phyloP scores from a whole-genome alignment of 2,329 filamentous ascomycete species.

The Venturia asperata region DNA sequence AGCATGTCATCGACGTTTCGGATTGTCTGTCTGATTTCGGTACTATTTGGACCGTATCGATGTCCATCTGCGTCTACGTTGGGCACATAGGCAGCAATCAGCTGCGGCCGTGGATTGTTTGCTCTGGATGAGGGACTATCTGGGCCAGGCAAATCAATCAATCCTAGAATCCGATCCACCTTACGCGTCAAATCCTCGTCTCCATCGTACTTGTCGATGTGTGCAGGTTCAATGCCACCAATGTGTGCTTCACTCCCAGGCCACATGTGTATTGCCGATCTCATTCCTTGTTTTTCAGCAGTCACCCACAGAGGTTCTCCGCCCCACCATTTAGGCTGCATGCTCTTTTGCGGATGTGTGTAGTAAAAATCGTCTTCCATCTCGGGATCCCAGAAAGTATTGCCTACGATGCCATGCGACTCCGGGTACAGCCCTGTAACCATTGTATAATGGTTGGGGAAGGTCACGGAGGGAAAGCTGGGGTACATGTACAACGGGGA shows the following conservation, averaged over 20 bases:
- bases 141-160: slow-evolving; percentile 73
- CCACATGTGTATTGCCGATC: slow-evolving; percentile 94
- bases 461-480: slow-evolving; percentile 92
- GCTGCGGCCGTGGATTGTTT: slow-evolving; percentile 62
- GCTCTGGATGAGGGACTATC: slow-evolving; percentile 49
- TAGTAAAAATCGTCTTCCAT: slow-evolving; percentile 79
- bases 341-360: slow-evolving; percentile 65
- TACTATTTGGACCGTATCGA: slow-evolving; percentile 86
- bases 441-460: slow-evolving; percentile 88
- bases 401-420: slow-evolving; percentile 85
- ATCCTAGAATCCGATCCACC: slow-evolving; percentile 68
- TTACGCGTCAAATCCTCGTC: slow-evolving; percentile 69
- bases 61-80: slow-evolving; percentile 86
- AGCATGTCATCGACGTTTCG: slow-evolving; percentile 76
- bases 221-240: slow-evolving; percentile 63
- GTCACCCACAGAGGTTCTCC: slow-evolving; percentile 93
- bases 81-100: slow-evolving; percentile 92
- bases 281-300: slow-evolving; percentile 72
- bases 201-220: slow-evolving; percentile 78
- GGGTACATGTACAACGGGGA: slow-evolving; percentile 90
- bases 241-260: slow-evolving; percentile 90
- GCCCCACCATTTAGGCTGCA: slow-evolving; percentile 88
- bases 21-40: slow-evolving; percentile 76
- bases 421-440: slow-evolving; percentile 90
- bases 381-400: slow-evolving; percentile 85